Evolutionary conservation across 306 rosid species (phyloP), one percentile per base, ranked within the genome.

Genomic region (Quercus cerris): DNA sequence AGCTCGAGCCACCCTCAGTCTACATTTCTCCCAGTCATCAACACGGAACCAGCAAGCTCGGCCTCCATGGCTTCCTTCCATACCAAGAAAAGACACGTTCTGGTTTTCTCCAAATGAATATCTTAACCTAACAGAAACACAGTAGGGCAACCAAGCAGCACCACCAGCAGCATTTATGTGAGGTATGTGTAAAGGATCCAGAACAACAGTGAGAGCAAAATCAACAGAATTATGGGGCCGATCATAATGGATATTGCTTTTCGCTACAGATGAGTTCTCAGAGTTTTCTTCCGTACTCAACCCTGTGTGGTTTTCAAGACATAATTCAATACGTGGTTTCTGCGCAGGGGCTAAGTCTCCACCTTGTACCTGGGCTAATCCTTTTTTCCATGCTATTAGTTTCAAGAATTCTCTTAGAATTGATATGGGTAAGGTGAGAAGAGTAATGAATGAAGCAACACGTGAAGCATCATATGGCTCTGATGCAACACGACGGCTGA

Each of bases 391-490:
- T 31, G 94, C 97, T 82, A 96, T 96, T 80, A 96, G 79, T 86
- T 96, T 96, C 89, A 96, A 88, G 85, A 96, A 96, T 83, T 96
- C 99, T 84, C 98, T 82, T 49, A 96, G 86, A 81, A 93, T 98
- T 11, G 98, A 86, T 78, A 96, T 88, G 17, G 99, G 99, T 75
- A 96, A 86, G 74, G 99, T 96, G 77, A 96, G 97, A 86, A 96
- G 97, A 56, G 98, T 96, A 74, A 96, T 93, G 89, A 93, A 96
- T 25, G 99, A 96, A 56, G 99, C 99, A 80, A 96, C 99, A 54
- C 99, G 97, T 69, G 98, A 96, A 58, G 99, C 99, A 84, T 96
- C 99, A 56, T 96, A 96, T 5, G 99, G 99, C 90, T 96, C 99
- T 20, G 99, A 93, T 61, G 99, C 99, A 79, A 93, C 99, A 31